These are phyloP conservation scores for Debaryomyces sp. DNA, from an alignment of 1,139 yeast genomes.

Conservation along the genomic window DNA sequence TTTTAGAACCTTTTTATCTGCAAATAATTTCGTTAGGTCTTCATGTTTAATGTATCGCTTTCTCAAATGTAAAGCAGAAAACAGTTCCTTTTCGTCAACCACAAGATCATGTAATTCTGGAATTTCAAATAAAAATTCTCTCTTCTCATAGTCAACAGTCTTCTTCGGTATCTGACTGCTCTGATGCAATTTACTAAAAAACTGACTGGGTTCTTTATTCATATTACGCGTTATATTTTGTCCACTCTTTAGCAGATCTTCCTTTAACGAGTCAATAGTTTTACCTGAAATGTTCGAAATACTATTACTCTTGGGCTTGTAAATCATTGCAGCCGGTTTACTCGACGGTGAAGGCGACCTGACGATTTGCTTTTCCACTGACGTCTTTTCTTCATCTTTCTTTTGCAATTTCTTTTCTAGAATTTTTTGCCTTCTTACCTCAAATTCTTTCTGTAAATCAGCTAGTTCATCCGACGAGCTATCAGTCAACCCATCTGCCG, in stretches of 20 bases:
- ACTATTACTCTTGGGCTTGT: background rate
- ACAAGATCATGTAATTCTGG: slow-evolving; percentile 14
- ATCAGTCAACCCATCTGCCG: slow-evolving; percentile 29
- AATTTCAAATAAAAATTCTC: slow-evolving; percentile 25
- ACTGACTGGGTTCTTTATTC: slow-evolving; percentile 1
- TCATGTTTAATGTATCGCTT: slow-evolving; percentile 49
- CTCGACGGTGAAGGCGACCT: slow-evolving; percentile 10
- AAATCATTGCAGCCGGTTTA: background rate
- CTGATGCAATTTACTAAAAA: slow-evolving; percentile 4
- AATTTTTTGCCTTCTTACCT: slow-evolving; percentile 22
- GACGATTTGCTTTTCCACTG: background rate
- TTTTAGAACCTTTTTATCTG: slow-evolving; percentile 54
- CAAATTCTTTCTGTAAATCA: slow-evolving; percentile 33
- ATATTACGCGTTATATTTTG: background rate
- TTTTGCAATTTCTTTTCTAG: slow-evolving; percentile 18
- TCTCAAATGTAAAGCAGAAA: slow-evolving; percentile 18
- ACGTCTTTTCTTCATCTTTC: slow-evolving; percentile 4
- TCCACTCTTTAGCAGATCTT: background rate
- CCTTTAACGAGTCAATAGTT: background rate
- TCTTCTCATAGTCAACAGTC: slow-evolving; percentile 12
- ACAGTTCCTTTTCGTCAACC: slow-evolving; percentile 22
- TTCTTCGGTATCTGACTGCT: background rate
- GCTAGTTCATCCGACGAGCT: slow-evolving; percentile 32
- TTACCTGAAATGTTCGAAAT: background rate
- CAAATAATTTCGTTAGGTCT: slow-evolving; percentile 34